phyloP scores from a whole-genome alignment of 179 eudicot genomes.

The Beta macrorhiza region DNA sequence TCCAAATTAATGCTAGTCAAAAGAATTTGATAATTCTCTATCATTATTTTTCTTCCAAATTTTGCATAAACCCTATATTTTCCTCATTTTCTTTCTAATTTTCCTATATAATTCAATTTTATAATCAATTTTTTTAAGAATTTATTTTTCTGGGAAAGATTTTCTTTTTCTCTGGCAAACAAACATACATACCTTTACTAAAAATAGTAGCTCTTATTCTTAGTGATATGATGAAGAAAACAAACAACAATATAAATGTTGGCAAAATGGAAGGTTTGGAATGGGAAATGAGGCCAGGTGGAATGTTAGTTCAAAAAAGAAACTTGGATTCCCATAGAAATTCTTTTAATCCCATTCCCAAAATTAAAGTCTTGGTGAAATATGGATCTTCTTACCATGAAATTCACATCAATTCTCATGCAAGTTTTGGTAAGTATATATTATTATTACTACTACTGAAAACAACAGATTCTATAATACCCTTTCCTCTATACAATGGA shows the following conservation, averaged over 20 bases:
- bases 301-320: slow-evolving; percentile 76
- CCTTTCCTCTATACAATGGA: neutral
- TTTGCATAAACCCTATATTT: neutral
- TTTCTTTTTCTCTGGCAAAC: neutral
- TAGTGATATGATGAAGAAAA: slow-evolving; percentile 31
- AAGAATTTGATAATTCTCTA: neutral
- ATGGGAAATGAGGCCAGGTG: slow-evolving; percentile 80
- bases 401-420: slow-evolving; percentile 55
- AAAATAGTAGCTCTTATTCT: neutral
- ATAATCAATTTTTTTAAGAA: neutral
- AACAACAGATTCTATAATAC: neutral
- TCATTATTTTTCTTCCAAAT: neutral
- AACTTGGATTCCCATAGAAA: slow-evolving; percentile 44
- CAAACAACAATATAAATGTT: slow-evolving; percentile 20
- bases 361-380: slow-evolving; percentile 54
- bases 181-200: neutral
- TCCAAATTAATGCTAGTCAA: neutral
- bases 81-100: neutral
- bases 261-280: slow-evolving; percentile 37
- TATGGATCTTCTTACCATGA: slow-evolving; percentile 54
- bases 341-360: slow-evolving; percentile 22
- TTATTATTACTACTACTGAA: neutral
- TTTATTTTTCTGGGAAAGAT: neutral
- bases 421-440: slow-evolving; percentile 65
- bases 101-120: neutral